Evolutionary conservation across 2,329 filamentous ascomycete genomes (phyloP).

Genomic region (Metarhizium anisopliae): DNA sequence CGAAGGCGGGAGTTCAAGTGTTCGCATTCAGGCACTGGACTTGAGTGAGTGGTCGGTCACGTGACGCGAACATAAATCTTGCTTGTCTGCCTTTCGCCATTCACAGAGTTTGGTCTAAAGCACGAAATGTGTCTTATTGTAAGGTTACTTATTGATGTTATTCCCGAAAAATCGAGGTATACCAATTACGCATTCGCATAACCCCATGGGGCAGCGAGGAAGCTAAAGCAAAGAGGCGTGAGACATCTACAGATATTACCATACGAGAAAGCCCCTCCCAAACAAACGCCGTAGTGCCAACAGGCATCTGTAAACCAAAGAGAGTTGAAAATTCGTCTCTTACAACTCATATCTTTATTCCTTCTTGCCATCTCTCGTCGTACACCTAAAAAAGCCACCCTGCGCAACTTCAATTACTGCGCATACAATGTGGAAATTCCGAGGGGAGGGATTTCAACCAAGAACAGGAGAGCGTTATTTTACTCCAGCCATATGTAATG

Average conservation of each 20-base stretch:
- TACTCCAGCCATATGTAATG: neutral
- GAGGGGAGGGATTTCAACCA: neutral
- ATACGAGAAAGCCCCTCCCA: slow-evolving; percentile 13
- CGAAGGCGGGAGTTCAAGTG: neutral
- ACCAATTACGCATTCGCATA: neutral
- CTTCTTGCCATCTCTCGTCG: slow-evolving; percentile 19
- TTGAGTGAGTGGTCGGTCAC: neutral
- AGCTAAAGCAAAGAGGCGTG: neutral
- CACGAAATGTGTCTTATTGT: neutral
- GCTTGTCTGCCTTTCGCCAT: neutral
- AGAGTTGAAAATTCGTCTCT: slow-evolving; percentile 20
- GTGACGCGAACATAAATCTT: neutral
- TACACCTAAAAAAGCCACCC: neutral
- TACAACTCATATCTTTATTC: slow-evolving; percentile 15
- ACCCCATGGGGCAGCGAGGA: neutral
- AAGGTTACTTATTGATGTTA: neutral
- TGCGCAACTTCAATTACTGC: neutral
- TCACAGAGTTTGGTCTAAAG: neutral
- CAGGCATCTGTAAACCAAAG: slow-evolving; percentile 19
- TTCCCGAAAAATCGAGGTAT: neutral
- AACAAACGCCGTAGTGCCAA: slow-evolving; percentile 19
- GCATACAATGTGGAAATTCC: neutral
- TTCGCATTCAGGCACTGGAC: neutral
- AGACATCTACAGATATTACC: slow-evolving; percentile 4
- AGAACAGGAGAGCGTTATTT: neutral